Evolutionary conservation across 306 rosid species (phyloP), one percentile per base, ranked within the genome.

Genomic region (Oxytropis ochrocephala): DNA sequence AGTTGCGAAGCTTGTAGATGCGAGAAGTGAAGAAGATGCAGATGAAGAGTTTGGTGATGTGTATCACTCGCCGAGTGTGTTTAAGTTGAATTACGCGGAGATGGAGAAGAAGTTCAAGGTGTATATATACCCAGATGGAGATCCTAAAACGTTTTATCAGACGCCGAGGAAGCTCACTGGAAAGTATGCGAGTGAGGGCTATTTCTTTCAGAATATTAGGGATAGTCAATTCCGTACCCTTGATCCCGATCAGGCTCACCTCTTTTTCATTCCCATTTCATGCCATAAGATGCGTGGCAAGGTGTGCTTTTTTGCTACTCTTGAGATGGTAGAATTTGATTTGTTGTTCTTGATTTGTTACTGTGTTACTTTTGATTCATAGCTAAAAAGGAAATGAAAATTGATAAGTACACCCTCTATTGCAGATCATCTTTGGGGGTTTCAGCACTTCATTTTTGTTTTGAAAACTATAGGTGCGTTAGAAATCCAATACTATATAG

Each of bases 221-320:
- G 97, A 94, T 79, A 83, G 89, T 60, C 83, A 62, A 9, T 94
- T 94, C 67, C 92, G 90, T 8, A 94, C 97, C 11, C 71, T 84
- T 5, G 86, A 91, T 85, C 99, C 99, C 4, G 81, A 83, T 80
- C 83, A 85, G 79, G 97, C 99, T 2, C 78, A 87, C 67, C 91
- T 90, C 78, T 94, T 94, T 80, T 94, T 94, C 81, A 85, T 94
- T 58, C 97, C 95, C 10, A 91, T 94, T 72, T 94, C 98, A 2
- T 90, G 97, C 76, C 97, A 94, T 65, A 94, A 94, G 84, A 91
- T 94, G 98, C 85, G 97, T 56, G 98, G 98, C 79, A 88, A 91
- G 98, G 98, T 94, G 84, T 56, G 46, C 6, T 41, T 46, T 48
- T 61, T 48, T 67, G 42, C 13, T 33, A 8, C n/a, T n/a, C n/a